phyloP scores from a whole-genome alignment of 2,329 filamentous ascomycete species.

The Scopulariopsis brevicaulis region DNA sequence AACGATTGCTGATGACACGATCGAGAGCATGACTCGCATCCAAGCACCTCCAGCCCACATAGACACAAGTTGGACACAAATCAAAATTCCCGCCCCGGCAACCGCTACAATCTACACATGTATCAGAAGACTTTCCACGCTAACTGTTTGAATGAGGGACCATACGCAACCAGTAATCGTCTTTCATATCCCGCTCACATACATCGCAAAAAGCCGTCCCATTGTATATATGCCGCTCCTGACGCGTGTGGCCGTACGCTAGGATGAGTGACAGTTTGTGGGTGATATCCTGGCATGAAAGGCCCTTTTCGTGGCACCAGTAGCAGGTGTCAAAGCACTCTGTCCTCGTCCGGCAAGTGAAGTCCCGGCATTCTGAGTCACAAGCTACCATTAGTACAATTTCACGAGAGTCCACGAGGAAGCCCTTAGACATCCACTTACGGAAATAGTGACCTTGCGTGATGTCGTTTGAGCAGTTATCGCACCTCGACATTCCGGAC shows the following conservation, averaged over 20 bases:
- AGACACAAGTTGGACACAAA: neutral
- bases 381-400: neutral
- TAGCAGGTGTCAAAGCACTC: neutral
- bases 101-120: neutral
- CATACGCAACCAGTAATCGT: neutral
- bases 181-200: neutral
- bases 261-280: neutral
- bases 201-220: neutral
- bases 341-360: neutral
- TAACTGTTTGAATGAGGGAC: neutral
- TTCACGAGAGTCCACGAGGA: neutral
- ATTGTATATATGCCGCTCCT: neutral
- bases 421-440: neutral
- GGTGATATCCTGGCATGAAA: neutral
- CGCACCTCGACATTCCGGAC: neutral
- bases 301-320: neutral
- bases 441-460: neutral
- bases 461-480: neutral
- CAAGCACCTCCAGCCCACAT: neutral
- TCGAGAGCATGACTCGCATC: neutral
- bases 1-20: neutral
- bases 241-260: neutral
- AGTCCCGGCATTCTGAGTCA: neutral
- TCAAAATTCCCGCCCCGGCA: neutral
- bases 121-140: neutral